Base-by-base conservation (phyloP, 495 filamentous ascomycete species). In the Penicillium nucicola region DNA sequence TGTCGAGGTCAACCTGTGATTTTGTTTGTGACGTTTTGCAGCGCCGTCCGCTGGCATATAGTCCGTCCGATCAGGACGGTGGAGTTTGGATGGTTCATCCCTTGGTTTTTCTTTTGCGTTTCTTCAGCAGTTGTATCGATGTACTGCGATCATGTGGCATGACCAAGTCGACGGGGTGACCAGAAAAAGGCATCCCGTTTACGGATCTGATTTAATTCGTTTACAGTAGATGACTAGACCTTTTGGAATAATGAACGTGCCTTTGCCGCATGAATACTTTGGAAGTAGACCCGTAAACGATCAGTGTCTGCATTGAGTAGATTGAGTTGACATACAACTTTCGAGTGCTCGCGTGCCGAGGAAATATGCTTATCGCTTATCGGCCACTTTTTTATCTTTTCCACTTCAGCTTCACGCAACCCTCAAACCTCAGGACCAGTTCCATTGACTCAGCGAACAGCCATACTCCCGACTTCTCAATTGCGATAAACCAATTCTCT, bases 1-100 rank as follows among this genome's bases (percentile, higher is more conserved):
- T 77, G 90, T 97, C 42, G 92, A 97, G 79, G 92, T 97, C 56
- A 81, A 78, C 50, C 64, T 92, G 65, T 86, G 80, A 74, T 71
- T 71, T 59, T 54, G 38, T 67, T 60, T 50, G 48, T 46, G 50
- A 62, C 56, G 45, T 58, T 62, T 60, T 66, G 54, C 61, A 64
- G 58, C 61, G 61, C 61, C 52, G 55, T 62, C 58, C 58, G 61
- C 61, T 62, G 58, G 62, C 62, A 65, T 65, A 63, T 55, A 70
- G 65, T 65, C 60, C 66, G 64, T 68, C 62, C 50, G 46, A 53
- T 53, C 33, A 58, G 59, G 65, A 65, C 64, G 67, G 67, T 69
- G 71, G 71, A 74, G 71, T 74, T 71, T 62, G 63, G 70, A 73
- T 67, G 69, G 65, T 62, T 63, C 60, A 67, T 67, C 61, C 65